Conservation (phyloP, 2,329 filamentous ascomycete species). For the Thelonectria discophora region DNA sequence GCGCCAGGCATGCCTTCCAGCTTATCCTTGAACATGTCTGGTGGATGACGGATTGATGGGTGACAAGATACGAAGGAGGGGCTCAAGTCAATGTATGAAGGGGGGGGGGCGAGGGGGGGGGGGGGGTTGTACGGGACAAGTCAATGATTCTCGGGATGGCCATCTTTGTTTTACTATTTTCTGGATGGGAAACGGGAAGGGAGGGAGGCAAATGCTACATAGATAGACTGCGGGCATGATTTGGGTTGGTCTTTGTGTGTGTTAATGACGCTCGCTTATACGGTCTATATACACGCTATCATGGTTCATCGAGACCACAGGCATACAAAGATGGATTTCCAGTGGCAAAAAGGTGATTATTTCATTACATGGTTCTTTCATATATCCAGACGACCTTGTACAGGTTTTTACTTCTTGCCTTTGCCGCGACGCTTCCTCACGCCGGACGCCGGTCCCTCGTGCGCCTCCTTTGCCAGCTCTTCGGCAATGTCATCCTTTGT, state of each 20-base stretch:
- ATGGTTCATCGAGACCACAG: too few species aligned
- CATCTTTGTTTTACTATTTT: constrained; percentile 1
- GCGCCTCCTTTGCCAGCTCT: constrained; percentile 23
- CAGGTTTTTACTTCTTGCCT: constrained; percentile 35
- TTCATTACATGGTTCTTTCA: constrained; percentile 5
- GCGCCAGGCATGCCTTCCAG: constrained; percentile 10
- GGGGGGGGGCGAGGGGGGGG: too few species aligned
- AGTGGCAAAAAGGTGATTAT: neutral
- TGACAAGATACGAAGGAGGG: neutral
- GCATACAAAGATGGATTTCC: neutral
- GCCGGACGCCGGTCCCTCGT: constrained; percentile 34
- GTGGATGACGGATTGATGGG: neutral
- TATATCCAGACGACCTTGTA: neutral
- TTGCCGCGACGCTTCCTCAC: constrained; percentile 41
- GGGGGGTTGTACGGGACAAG: too few species aligned
- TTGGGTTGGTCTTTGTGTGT: constrained; percentile 17
- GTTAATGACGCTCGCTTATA: neutral
- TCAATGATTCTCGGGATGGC: neutral
- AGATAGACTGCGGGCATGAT: constrained; percentile 32
- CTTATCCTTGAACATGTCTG: constrained; percentile 2
- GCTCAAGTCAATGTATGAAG: too few species aligned
- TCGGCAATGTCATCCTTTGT: constrained; percentile 24
- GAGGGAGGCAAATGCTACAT: constrained; percentile 18
- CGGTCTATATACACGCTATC: neutral
- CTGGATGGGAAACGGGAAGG: constrained; percentile 1